Evolutionary conservation across 108 stramenopile genomes (phyloP).

Genomic region (Cyclotella atomus): DNA sequence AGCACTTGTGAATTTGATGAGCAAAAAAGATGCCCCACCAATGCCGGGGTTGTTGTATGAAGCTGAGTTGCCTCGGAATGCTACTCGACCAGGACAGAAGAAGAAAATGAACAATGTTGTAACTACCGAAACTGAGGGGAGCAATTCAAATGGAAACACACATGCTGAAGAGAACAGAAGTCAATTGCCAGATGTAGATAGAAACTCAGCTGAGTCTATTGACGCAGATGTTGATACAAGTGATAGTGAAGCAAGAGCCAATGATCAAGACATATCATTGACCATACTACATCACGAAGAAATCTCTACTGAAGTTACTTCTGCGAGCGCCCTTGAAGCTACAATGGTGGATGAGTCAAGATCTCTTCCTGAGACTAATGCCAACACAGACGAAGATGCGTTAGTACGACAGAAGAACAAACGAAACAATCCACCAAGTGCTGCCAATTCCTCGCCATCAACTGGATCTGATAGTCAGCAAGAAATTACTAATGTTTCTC

Average conservation of each 20-base stretch:
- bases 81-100: conserved; percentile 37
- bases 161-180: not conserved
- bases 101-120: not conserved
- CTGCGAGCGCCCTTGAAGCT: not conserved
- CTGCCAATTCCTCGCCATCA: not conserved
- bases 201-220: not conserved
- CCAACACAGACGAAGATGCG: no score
- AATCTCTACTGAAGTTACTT: not conserved
- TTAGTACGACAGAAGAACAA: not conserved
- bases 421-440: not conserved
- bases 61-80: conserved; percentile 69
- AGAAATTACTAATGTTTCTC: not conserved
- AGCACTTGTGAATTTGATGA: conserved; percentile 87
- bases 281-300: not conserved
- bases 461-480: not conserved
- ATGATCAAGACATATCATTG: not conserved
- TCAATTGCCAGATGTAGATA: not conserved
- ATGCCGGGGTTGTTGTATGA: conserved; percentile 98
- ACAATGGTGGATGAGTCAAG: not conserved
- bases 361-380: no score
- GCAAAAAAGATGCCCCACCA: conserved; percentile 78
- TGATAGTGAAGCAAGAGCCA: not conserved
- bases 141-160: not conserved
- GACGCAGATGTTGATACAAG: not conserved
- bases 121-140: not conserved